phyloP scores from a whole-genome alignment of 495 filamentous ascomycete species.

The Penicillium egyptiacum region DNA sequence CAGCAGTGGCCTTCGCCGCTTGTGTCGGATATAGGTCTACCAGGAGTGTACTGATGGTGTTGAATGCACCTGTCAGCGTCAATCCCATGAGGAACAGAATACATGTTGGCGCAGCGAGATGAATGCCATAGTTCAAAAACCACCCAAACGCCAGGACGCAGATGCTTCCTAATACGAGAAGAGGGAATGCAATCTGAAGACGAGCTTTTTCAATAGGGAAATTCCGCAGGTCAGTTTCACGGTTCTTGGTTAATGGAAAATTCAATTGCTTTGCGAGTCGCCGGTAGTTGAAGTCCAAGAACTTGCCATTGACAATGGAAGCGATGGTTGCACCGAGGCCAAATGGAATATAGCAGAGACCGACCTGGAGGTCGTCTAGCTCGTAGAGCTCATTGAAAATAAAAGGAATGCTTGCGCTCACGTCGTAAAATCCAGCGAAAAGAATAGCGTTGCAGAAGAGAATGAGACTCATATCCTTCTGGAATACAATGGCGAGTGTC shows the following conservation, averaged over 20 bases:
- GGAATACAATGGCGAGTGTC: slow-evolving; percentile 61
- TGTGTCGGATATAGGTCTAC: slow-evolving; percentile 64
- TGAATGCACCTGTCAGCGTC: slow-evolving; percentile 56
- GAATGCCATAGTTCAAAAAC: slow-evolving; percentile 36
- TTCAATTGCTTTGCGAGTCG: slow-evolving; percentile 37
- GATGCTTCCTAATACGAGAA: slow-evolving; percentile 39
- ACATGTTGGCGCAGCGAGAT: slow-evolving; percentile 47
- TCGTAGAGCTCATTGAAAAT: slow-evolving; percentile 45
- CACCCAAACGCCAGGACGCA: slow-evolving; percentile 43
- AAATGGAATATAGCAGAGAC: slow-evolving; percentile 50
- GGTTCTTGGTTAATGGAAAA: slow-evolving; percentile 50
- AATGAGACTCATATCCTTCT: slow-evolving; percentile 50
- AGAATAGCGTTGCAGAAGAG: slow-evolving; percentile 48
- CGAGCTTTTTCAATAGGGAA: slow-evolving; percentile 68
- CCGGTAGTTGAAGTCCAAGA: slow-evolving; percentile 56
- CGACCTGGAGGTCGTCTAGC: slow-evolving; percentile 50
- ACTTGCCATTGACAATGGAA: slow-evolving; percentile 83
- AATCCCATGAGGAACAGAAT: slow-evolving; percentile 63
- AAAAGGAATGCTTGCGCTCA: slow-evolving; percentile 42
- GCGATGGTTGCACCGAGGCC: slow-evolving; percentile 68
- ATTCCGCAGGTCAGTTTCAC: slow-evolving; percentile 50
- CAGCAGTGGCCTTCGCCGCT: slow-evolving; percentile 65
- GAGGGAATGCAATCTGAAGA: slow-evolving; percentile 49
- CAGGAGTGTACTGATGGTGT: slow-evolving; percentile 58
- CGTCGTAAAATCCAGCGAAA: slow-evolving; percentile 44